These are phyloP conservation scores for Apiospora sp. DNA, from an alignment of 2,329 filamentous ascomycete genomes.

Conservation along the genomic window DNA sequence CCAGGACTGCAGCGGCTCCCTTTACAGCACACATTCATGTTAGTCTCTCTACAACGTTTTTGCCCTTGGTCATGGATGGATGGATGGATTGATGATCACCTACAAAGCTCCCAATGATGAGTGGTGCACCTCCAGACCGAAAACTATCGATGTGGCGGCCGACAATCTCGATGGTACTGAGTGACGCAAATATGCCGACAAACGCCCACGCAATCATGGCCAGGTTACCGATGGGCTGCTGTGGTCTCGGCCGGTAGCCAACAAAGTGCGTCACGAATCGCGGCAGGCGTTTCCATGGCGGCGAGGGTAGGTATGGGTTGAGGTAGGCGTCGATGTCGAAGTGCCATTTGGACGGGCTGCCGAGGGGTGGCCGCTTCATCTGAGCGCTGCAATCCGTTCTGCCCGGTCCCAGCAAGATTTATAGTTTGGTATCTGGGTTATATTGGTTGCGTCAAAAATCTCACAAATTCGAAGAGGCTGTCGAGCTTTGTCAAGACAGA, in stretches of 20 bases:
- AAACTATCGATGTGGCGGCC: slow-evolving; percentile 64
- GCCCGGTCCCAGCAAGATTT: not conserved
- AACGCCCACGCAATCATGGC: slow-evolving; percentile 68
- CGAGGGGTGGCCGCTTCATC: not conserved
- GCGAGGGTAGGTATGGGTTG: slow-evolving; percentile 73
- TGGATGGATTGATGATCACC: slow-evolving; percentile 40
- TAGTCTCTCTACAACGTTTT: not conserved
- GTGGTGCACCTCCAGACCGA: slow-evolving; percentile 58
- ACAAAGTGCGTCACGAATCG: slow-evolving; percentile 72
- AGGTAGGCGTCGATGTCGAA: slow-evolving; percentile 82
- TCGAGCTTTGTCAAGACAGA: not conserved
- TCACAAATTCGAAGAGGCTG: not conserved
- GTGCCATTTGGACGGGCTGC: slow-evolving; percentile 49
- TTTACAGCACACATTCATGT: slow-evolving; percentile 40
- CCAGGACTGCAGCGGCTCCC: slow-evolving; percentile 79
- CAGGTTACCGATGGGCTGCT: slow-evolving; percentile 61
- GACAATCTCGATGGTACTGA: slow-evolving; percentile 67
- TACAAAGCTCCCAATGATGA: slow-evolving; percentile 76
- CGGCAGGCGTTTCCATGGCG: slow-evolving; percentile 71
- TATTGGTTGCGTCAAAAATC: not conserved
- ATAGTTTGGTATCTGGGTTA: not conserved
- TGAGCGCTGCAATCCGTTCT: not conserved
- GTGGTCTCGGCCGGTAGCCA: slow-evolving; percentile 60
- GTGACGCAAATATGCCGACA: slow-evolving; percentile 68
- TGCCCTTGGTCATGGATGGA: not conserved